These are phyloP conservation scores for Populus deltoides DNA, from an alignment of 345 rosid genomes.

Conservation along the genomic window DNA sequence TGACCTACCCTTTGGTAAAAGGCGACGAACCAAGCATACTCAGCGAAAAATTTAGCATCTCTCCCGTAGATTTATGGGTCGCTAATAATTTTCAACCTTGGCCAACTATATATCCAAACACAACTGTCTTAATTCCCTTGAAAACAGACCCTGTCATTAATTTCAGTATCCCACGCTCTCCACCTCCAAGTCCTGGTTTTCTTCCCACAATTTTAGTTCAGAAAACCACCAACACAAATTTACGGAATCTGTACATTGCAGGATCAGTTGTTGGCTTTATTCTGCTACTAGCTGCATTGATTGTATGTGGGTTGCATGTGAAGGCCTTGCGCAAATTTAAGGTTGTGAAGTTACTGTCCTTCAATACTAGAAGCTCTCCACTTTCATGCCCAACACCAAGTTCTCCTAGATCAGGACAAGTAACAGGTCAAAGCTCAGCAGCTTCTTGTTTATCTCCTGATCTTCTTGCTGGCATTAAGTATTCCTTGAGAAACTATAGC, in stretches of 20 bases:
- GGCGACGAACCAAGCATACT: constrained; percentile 30
- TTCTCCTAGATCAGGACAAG: constrained; percentile 35
- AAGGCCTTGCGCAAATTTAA: constrained; percentile 28
- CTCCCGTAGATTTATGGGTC: constrained; percentile 29
- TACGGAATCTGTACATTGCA: constrained; percentile 38
- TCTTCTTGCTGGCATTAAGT: constrained; percentile 49
- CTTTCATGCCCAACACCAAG: constrained; percentile 33
- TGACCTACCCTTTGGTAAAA: constrained; percentile 51
- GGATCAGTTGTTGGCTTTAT: constrained; percentile 44
- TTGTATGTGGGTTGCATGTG: constrained; percentile 33
- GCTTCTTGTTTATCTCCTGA: constrained; percentile 55
- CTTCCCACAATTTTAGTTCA: constrained; percentile 35
- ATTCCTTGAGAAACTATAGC: constrained; percentile 36
- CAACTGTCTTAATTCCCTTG: constrained; percentile 48
- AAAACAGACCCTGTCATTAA: constrained; percentile 21
- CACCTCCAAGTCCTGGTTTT: constrained; percentile 42
- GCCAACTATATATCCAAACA: constrained; percentile 43
- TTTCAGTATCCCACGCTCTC: constrained; percentile 25
- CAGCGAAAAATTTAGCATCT: constrained; percentile 34
- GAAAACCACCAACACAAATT: constrained; percentile 11
- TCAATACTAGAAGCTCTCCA: constrained; percentile 37
- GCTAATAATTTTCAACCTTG: constrained; percentile 36
- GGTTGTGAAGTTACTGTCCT: constrained; percentile 30
- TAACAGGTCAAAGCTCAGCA: constrained; percentile 33
- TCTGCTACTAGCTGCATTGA: constrained; percentile 25